Evolutionary conservation across 768 basidiomycete species (phyloP).

Genomic region (Mycena galericulata): DNA sequence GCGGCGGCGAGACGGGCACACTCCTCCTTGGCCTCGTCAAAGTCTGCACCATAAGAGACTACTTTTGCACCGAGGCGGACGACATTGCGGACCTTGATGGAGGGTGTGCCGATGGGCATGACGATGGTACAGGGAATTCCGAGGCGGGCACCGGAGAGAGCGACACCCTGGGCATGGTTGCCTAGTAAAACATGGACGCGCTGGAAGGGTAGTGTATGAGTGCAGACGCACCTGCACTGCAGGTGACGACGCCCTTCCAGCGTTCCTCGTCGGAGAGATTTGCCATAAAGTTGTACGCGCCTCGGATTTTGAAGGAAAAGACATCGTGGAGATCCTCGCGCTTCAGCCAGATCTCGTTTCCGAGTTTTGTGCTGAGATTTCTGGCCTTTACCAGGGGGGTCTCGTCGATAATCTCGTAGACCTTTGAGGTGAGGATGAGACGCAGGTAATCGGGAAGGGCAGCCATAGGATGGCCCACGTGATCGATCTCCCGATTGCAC

Average conservation of each 20-base stretch:
- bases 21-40: slow-evolving; percentile 96
- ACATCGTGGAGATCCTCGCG: slow-evolving; percentile 97
- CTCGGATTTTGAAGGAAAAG: slow-evolving; percentile 98
- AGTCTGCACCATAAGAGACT: slow-evolving; percentile 90
- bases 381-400: slow-evolving; percentile 91
- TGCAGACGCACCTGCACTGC: slow-evolving; percentile 92
- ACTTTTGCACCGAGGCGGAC: slow-evolving; percentile 96
- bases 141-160: slow-evolving; percentile 89
- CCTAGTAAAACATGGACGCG: slow-evolving; percentile 59
- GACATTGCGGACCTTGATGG: slow-evolving; percentile 96
- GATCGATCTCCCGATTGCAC: neutral
- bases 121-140: slow-evolving; percentile 98
- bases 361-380: slow-evolving; percentile 88
- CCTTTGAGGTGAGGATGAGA: slow-evolving; percentile 89
- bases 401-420: slow-evolving; percentile 90
- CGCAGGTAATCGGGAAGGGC: slow-evolving; percentile 82
- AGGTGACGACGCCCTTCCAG: slow-evolving; percentile 98
- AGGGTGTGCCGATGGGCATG: slow-evolving; percentile 95
- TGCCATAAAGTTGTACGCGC: slow-evolving; percentile 99
- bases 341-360: slow-evolving; percentile 96
- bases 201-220: slow-evolving; percentile 46
- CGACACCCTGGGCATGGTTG: slow-evolving; percentile 99
- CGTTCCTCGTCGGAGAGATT: slow-evolving; percentile 87
- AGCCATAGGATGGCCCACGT: neutral
- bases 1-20: slow-evolving; percentile 85